Base-by-base conservation (phyloP, 163 green algal genomes). In the Prototheca wickerhamii region DNA sequence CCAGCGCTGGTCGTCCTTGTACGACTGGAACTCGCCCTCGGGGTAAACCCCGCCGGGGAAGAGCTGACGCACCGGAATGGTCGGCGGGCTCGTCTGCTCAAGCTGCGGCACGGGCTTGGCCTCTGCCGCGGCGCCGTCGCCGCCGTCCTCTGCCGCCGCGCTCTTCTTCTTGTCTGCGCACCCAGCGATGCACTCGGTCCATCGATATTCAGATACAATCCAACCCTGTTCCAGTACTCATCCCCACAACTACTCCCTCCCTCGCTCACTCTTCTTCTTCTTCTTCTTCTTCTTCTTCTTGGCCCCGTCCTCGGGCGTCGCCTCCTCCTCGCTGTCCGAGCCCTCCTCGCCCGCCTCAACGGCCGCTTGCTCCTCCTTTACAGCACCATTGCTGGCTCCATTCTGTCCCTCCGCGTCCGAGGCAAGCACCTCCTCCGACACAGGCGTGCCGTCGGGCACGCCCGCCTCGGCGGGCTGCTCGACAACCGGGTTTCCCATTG, bases 1-100 rank as follows among this genome's bases (percentile, higher is more conserved):
- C 91, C 90, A 97, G 49, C 86, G 67, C 75, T 97, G 94, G 70
- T 89, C 86, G 10, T 93, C 82, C 21, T 82, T 85, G 84, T 99
- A 96, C 8, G 76, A 81, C 72, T 94, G 85, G 68, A 86, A 86
- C 76, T 98, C 87, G 2, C 88, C 90, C 68, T 89, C 82, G 8
- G 92, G 92, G 64, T 86, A 97, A 29, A 80, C 70, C 28, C 85
- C 88, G 8, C 70, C 60, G 12, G 85, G 82, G 76, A 95, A 98
- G 0, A 99, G 76, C 52, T 91, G 50, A 18, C 75, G 71, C 4
- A 98, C 78, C 2, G 93, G 91, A 12, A 99, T 75, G 30, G 57
- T 86, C 20, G 93, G 93, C 0, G 93, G 93, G 33, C 83, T 76
- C 6, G 93, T 98, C 71, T 99, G 93, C 55, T 78, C 32, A 31